phyloP scores from a whole-genome alignment of 495 filamentous ascomycete genomes.

The Annulohypoxylon nitens region DNA sequence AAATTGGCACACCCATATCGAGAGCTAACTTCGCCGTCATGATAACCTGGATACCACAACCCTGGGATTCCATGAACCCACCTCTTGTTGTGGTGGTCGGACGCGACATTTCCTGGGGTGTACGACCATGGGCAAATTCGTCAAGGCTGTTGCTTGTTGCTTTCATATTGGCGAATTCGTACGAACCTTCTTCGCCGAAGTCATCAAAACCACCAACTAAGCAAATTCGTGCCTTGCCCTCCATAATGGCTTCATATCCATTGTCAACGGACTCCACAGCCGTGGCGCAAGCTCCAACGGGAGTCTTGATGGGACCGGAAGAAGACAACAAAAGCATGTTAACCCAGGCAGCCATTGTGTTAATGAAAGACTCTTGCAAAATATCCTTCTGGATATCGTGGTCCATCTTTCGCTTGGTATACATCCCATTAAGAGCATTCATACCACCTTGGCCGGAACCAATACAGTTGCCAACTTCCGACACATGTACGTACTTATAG shows the following conservation, averaged over 20 bases:
- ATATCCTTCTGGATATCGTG: conserved; percentile 99
- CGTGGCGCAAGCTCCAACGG: conserved; percentile 96
- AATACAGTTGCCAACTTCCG: conserved; percentile 97
- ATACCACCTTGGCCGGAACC: conserved; percentile 98
- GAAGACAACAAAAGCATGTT: conserved; percentile 98
- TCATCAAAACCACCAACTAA: conserved; percentile 99
- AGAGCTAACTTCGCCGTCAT: conserved; percentile 96
- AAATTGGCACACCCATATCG: conserved; percentile 98
- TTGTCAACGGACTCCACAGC: conserved; percentile 98
- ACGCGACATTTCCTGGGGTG: conserved; percentile 96
- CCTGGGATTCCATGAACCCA: conserved; percentile 99
- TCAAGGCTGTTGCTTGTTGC: conserved; percentile 97
- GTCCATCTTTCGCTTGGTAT: conserved; percentile 96
- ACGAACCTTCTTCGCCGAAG: conserved; percentile 98
- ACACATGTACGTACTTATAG: conserved; percentile 99
- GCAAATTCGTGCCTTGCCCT: conserved; percentile 96
- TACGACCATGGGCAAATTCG: conserved; percentile 94
- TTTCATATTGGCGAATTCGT: conserved; percentile 99
- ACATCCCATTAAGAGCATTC: conserved; percentile 93
- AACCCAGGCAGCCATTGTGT: conserved; percentile 99
- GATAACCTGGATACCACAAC: conserved; percentile 97
- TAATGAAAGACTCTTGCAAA: conserved; percentile 99
- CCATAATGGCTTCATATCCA: conserved; percentile 96
- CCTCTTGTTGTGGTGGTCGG: conserved; percentile 96
- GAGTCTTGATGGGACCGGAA: conserved; percentile 98